Base-by-base conservation (phyloP, 352 stramenopile genomes). In the Phytophthora syringae region DNA sequence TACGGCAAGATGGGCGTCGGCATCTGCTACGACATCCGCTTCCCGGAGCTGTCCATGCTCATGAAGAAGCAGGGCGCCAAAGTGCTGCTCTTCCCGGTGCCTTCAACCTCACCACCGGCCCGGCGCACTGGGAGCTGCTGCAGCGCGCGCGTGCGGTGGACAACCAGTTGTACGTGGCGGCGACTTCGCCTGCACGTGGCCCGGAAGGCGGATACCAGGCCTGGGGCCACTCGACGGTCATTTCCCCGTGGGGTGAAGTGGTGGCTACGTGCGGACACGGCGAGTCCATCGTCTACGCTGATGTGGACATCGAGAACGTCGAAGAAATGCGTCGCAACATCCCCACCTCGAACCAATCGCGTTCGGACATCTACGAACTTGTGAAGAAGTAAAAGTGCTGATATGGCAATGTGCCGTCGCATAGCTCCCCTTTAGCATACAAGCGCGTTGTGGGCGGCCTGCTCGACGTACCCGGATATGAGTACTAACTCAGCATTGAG, bases 21-120 rank as follows among this genome's bases (percentile, higher is more conserved):
- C 21, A 99, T 99, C 66, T 99, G 98, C 82, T 99, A 99, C 79
- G 98, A 99, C 79, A 99, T 99, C 72, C 96, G 98, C 49, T 99
- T 99, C 77, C 95, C 98, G 9, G 97, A 99, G 77, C 94, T 99
- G 30, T 96, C 97, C 54, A 98, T 99, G 84, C 84, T 99, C 20
- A 90, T 98, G 78, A 90, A 98, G 76, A 80, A 90, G 82, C 67
- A 93, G 80, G 80, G 93, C 79, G 88, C 89, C 44, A 95, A 96
- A 72, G 59, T 95, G 53, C 69, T 97, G 48, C 78, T 96, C 59
- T 96, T 93, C 72, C 89, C 89, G 1, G 89, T 15, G 88, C 87
- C 10, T 95, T 95, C 72, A 96, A 95, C 70, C 79, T 96, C 64
- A 95, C 89, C 51, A 95, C 86, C 0, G 98, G 98, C 2, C 98